phyloP scores from a whole-genome alignment of 805 yeast genomes.

The Metschnikowia dekortorum region DNA sequence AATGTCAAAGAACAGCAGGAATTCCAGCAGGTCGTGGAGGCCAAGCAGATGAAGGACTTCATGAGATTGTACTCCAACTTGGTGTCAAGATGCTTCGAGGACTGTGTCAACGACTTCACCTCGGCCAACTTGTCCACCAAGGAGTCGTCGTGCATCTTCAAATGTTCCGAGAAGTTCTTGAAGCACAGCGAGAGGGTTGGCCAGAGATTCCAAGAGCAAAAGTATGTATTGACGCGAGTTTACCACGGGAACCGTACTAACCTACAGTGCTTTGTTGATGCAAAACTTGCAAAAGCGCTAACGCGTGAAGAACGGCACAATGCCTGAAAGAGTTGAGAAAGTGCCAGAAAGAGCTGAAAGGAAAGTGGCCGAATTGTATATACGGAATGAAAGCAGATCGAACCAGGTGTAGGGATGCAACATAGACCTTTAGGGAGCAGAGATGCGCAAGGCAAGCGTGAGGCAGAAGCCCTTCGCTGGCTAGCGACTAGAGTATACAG shows the following conservation, averaged over 20 bases:
- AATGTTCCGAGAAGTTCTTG: constrained; percentile 95
- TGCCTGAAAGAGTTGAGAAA: background rate
- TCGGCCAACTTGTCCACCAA: constrained; percentile 79
- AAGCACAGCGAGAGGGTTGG: constrained; percentile 98
- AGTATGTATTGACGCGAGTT: constrained; percentile 33
- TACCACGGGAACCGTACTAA: constrained; percentile 26
- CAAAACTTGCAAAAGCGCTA: constrained; percentile 48
- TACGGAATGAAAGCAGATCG: background rate
- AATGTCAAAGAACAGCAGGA: constrained; percentile 96
- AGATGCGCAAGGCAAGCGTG: background rate
- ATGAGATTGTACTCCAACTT: constrained; percentile 93
- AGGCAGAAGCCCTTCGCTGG: too few relatives aligned
- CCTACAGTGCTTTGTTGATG: constrained; percentile 57
- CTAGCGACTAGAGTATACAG: too few relatives aligned
- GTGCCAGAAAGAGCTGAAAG: too few relatives aligned
- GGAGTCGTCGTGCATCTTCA: constrained; percentile 81
- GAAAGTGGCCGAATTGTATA: background rate
- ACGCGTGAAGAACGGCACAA: background rate
- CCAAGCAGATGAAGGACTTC: constrained; percentile 98
- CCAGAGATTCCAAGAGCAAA: constrained; percentile 97
- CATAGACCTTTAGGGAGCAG: too few relatives aligned
- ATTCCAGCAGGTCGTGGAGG: constrained; percentile 91
- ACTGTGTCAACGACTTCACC: constrained; percentile 98
- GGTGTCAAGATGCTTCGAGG: constrained; percentile 94
- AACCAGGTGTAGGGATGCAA: background rate